Evolutionary conservation across 2,329 filamentous ascomycete genomes (phyloP).

Genomic region (Aschersonia sp.): DNA sequence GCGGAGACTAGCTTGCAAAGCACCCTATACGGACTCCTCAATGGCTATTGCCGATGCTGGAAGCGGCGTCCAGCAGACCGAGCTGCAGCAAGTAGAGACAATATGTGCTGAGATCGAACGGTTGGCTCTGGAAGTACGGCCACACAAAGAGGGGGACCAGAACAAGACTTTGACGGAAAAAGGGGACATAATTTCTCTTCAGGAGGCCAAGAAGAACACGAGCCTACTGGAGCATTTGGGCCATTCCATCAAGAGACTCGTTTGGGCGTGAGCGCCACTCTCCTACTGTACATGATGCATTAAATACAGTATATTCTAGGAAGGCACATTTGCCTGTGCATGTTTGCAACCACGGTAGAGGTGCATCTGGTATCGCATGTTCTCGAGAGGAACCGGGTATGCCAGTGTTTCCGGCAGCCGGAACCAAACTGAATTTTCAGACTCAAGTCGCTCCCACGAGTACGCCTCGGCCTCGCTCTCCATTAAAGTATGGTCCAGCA

Average conservation of each 20-base stretch:
- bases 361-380: slow-evolving; percentile 92
- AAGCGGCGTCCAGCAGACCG: slow-evolving; percentile 29
- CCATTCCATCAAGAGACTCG: slow-evolving; percentile 83
- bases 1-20: slow-evolving; percentile 39
- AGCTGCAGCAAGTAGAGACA: slow-evolving; percentile 40
- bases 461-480: slow-evolving; percentile 20
- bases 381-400: slow-evolving; percentile 79
- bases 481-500: slow-evolving; percentile 70
- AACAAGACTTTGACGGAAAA: slow-evolving; percentile 34
- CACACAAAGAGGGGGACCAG: slow-evolving; percentile 24
- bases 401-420: slow-evolving; percentile 49
- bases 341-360: slow-evolving; percentile 41
- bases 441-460: slow-evolving; percentile 60
- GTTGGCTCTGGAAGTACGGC: slow-evolving; percentile 37
- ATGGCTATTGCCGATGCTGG: slow-evolving; percentile 35
- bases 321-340: too few species aligned
- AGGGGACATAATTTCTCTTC: slow-evolving; percentile 65
- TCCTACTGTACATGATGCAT: not conserved
- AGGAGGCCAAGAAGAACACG: slow-evolving; percentile 76
- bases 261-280: slow-evolving; percentile 47
- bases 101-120: slow-evolving; percentile 69
- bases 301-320: too few species aligned
- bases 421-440: slow-evolving; percentile 76
- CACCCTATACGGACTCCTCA: slow-evolving; percentile 37
- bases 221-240: slow-evolving; percentile 76